Base-by-base conservation (phyloP, 1,284 basidiomycete species). In the Fomitopsis betulina region DNA sequence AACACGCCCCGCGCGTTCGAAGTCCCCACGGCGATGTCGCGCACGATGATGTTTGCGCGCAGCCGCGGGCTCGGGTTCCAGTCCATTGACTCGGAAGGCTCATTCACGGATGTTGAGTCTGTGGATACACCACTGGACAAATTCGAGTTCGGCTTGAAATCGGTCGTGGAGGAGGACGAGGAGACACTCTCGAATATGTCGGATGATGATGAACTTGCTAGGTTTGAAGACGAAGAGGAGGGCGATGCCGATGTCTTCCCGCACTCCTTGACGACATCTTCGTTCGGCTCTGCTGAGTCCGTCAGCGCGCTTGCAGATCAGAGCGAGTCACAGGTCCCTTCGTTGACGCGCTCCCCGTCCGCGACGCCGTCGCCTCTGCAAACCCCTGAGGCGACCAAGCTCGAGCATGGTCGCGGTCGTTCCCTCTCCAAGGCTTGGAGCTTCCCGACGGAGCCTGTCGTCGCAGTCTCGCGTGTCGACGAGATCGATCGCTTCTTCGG, bases 211-310 rank as follows among this genome's bases (percentile, higher is more conserved):
- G 84, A 76, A 30, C 72, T 90, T 25, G 80, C 77, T 43, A 76
- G 83, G 39, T 89, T 89, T 60, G 87, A 89, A 67, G 86, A 88
- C 58, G 86, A 87, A 61, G 85, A 85, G 25, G 88, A 88, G 40
- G 71, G 70, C n/a, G 75, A 76, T 56, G 70, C 68, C 43, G 79
- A 76, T 19, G 84, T 83, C 61, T 70, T 70, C 61, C 64, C 67
- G 19, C 60, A 64, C 12, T 66, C 66, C 7, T 47, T 59, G 15
- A 64, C 67, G 4, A 53, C 58, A 12, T 86, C 84, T 17, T 87
- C 86, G 7, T 79, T 84, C 57, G 81, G 76, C 37, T 89, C 85
- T 2, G 68, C 76, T 17, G 79, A 82, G 19, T 80, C 85, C 35
- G 70, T 79, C 51, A 71, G 75, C 13, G 70, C 70, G 42, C 72